phyloP scores from a whole-genome alignment of 2,329 filamentous ascomycete genomes.

The Xylaria sp. region DNA sequence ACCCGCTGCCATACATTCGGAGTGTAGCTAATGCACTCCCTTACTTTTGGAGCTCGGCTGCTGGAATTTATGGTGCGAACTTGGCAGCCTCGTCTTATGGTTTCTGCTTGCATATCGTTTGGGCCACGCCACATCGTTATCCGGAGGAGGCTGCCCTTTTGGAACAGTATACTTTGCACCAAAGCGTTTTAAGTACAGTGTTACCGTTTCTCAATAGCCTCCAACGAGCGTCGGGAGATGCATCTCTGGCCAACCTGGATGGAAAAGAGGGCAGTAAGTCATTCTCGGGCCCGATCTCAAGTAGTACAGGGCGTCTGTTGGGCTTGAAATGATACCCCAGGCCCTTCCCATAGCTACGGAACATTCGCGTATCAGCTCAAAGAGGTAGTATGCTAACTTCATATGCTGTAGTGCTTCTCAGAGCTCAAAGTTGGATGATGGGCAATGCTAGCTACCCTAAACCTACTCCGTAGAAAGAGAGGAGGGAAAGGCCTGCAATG shows the following conservation, averaged over 20 bases:
- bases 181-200: conserved; percentile 8
- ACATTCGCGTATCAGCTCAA: background rate
- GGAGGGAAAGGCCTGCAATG: background rate
- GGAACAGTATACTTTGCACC: conserved; percentile 14
- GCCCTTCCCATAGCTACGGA: background rate
- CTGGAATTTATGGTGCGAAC: conserved; percentile 31
- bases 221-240: conserved; percentile 23
- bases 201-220: conserved; percentile 33
- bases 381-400: background rate
- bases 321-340: background rate
- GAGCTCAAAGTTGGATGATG: conserved; percentile 36
- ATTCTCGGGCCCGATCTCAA: background rate
- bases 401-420: conserved; percentile 20
- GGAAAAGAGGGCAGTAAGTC: conserved; percentile 33
- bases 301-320: background rate
- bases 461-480: background rate
- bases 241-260: conserved; percentile 20
- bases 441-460: background rate
- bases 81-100: conserved; percentile 34
- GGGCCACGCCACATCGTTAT: conserved; percentile 19
- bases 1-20: conserved; percentile 31
- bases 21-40: conserved; percentile 34
- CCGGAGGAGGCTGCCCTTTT: conserved; percentile 20
- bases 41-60: conserved; percentile 35
- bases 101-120: conserved; percentile 28